A percentile compares a stretch with the other conserved stretches of the same genome.
Evolutionary conservation across 768 basidiomycete genomes (phyloP).

Genomic region (Kwoniella bestiolae): DNA sequence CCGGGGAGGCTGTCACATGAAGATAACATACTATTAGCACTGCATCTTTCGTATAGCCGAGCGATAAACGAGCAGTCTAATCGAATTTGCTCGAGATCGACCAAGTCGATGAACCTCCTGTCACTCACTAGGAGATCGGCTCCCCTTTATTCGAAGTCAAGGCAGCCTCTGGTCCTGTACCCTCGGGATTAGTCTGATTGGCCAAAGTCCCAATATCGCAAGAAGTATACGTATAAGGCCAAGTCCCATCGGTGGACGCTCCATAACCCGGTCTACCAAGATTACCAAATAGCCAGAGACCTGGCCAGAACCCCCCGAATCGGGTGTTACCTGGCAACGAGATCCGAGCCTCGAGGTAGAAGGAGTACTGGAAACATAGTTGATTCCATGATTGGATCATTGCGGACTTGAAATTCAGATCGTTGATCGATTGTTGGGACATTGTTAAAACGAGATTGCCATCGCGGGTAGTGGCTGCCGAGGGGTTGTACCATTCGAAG

Average conservation of each 20-base stretch:
- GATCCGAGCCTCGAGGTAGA: constrained; percentile 71
- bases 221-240: constrained; percentile 80
- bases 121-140: constrained; percentile 46
- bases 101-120: too few relatives aligned
- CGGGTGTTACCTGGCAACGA: constrained; percentile 53
- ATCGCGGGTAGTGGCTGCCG: constrained; percentile 65
- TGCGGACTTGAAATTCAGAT: constrained; percentile 73
- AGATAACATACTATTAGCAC: not conserved
- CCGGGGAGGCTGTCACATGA: constrained; percentile 66
- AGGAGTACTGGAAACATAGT: constrained; percentile 83
- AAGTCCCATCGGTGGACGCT: constrained; percentile 81
- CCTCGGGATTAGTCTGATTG: constrained; percentile 42
- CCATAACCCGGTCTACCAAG: constrained; percentile 87
- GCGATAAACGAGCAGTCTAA: not conserved
- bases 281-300: constrained; percentile 84
- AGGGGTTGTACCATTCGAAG: constrained; percentile 69
- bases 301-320: constrained; percentile 70
- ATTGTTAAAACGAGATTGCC: constrained; percentile 84
- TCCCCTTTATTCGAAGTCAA: constrained; percentile 36
- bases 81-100: too few relatives aligned
- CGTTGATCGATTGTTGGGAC: constrained; percentile 69
- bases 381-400: constrained; percentile 85
- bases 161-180: constrained; percentile 40
- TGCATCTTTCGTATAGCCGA: not conserved
- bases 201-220: constrained; percentile 84